Evolutionary conservation across 2,329 filamentous ascomycete genomes (phyloP), one percentile per base, ranked within the genome.

Genomic region (Apiospora koreana): DNA sequence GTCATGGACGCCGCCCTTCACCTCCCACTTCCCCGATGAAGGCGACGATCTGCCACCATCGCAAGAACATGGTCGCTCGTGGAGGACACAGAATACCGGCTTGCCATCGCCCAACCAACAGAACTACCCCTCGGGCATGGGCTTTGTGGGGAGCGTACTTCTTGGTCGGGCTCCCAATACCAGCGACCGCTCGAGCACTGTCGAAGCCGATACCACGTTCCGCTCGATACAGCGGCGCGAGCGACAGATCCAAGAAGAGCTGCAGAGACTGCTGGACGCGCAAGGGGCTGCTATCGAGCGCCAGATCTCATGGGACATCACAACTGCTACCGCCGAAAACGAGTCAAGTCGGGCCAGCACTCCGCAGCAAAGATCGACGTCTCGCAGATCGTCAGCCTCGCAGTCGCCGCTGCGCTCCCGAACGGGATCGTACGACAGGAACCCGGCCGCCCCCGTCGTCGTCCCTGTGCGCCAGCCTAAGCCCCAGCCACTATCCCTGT

Each of bases 401-500:
- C 71, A 74, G 31, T 72, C 72, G 7, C 62, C 72, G 8, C 45
- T 72, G 8, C 70, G 66, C 41, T 66, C 65, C 16, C 83, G 31
- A 74, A 25, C 10, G 35, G 35, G 41, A 3, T 21, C 10, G 10
- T 80, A 23, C 69, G 77, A 28, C 77, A 77, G 67, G 75, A 79
- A 9, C 76, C 75, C 65, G 8, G 41, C 42, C 25, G 41, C 31
- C 25, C 70, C 70, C 16, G 68, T 54, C n/a, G 81, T 91, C 64
- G 83, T 90, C n/a, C 90, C 89, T 1, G 86, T 90, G 46, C 86
- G 86, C 38, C 89, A 91, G 73, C 89, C 89, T 0, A 83, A 82
- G 41, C 80, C 81, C 58, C 85, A 84, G 69, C 87, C 85, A 45
- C 78, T 88, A 10, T 87, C 90, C 0, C 83, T 94, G 18, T 85